Conservation (phyloP, 306 rosid species). For the Prunus fruticosa region DNA sequence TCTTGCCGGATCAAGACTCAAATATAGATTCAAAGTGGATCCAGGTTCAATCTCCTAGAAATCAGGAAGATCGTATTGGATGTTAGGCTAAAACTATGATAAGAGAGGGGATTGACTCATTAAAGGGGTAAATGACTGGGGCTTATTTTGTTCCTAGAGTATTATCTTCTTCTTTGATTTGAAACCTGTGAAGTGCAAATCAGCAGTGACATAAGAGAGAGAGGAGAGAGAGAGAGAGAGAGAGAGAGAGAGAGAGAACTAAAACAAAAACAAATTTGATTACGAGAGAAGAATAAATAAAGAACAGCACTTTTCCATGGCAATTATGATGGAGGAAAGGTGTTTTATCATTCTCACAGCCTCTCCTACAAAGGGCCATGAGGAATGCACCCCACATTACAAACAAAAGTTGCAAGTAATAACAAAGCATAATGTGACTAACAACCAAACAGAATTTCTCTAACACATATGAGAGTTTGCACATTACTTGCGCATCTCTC, state of each 20-base stretch:
- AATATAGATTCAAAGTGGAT: neutral
- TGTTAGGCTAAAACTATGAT: neutral
- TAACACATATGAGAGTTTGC: neutral
- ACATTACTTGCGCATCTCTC: neutral
- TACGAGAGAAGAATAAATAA: neutral
- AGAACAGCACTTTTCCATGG: neutral
- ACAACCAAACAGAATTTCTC: neutral
- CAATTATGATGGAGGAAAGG: neutral
- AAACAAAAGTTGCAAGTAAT: neutral
- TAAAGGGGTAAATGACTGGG: neutral
- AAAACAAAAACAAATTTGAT: neutral
- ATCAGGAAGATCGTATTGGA: neutral
- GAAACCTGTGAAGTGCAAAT: neutral
- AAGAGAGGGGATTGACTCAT: neutral
- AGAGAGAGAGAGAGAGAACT: neutral
- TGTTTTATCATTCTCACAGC: neutral
- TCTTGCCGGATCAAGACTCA: neutral
- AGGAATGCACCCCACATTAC: neutral
- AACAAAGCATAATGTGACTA: neutral
- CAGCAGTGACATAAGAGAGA: neutral
- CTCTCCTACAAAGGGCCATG: neutral
- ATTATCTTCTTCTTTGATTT: neutral
- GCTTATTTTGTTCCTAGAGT: neutral
- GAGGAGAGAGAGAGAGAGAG: neutral
- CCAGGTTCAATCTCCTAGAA: neutral